These are phyloP conservation scores for Neurospora sp. DNA, from an alignment of 2,329 filamentous ascomycete genomes.

Conservation along the genomic window DNA sequence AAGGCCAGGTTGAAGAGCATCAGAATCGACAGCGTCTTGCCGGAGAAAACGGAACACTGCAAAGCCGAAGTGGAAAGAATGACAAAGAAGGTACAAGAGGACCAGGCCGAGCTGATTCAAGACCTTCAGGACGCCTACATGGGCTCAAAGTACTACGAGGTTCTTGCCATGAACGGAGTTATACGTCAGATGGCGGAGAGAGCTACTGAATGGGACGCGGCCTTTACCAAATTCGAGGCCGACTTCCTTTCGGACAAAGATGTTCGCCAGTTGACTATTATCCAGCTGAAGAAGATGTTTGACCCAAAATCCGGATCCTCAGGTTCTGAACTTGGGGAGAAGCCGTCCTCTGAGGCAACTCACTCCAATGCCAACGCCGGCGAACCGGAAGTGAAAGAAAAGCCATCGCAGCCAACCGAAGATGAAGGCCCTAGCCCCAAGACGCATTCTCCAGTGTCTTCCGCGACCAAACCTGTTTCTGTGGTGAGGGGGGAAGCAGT, in stretches of 20 bases:
- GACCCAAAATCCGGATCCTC: constrained; percentile 43
- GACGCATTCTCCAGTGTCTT: constrained; percentile 9
- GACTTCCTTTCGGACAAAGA: constrained; percentile 96
- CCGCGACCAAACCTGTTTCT: constrained; percentile 4
- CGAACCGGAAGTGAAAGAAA: constrained; percentile 15
- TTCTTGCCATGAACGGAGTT: constrained; percentile 84
- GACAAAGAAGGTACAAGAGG: constrained; percentile 70
- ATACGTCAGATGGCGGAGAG: constrained; percentile 87
- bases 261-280: constrained; percentile 79
- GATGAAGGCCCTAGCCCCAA: constrained; percentile 7
- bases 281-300: constrained; percentile 93
- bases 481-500: constrained; percentile 13
- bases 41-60: constrained; percentile 77
- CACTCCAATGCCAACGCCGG: constrained; percentile 12
- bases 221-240: constrained; percentile 81
- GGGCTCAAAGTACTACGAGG: constrained; percentile 90
- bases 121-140: constrained; percentile 87
- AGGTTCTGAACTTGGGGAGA: constrained; percentile 35
- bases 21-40: constrained; percentile 79
- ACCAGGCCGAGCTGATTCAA: constrained; percentile 62
- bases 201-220: constrained; percentile 85
- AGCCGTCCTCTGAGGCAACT: constrained; percentile 30
- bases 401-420: constrained; percentile 14
- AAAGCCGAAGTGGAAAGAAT: constrained; percentile 71
- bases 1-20: constrained; percentile 77